Conservation (phyloP, 2,329 filamentous ascomycete species). For the Domatiomyces globalis region DNA sequence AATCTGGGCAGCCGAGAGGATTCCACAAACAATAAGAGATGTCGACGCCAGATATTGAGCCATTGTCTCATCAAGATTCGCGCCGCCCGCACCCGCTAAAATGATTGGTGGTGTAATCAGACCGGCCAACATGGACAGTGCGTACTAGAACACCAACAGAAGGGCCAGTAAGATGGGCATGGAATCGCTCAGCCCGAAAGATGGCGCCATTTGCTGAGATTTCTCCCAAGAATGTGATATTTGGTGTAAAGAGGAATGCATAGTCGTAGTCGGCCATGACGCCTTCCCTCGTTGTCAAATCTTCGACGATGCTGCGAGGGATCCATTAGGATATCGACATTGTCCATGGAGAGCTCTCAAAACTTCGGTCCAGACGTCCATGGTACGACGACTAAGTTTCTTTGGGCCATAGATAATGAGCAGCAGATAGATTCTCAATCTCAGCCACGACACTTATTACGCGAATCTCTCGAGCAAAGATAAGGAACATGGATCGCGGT, state of each 20-base stretch:
- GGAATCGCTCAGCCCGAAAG: constrained; percentile 55
- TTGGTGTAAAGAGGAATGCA: constrained; percentile 67
- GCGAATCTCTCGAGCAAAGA: too few species aligned
- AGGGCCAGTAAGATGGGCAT: constrained; percentile 54
- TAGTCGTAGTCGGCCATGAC: constrained; percentile 82
- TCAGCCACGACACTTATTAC: too few species aligned
- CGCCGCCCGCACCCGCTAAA: constrained; percentile 40
- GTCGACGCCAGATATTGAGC: constrained; percentile 56
- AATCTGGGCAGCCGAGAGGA: constrained; percentile 53
- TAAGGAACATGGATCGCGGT: too few species aligned
- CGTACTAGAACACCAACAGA: constrained; percentile 55
- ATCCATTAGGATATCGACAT: background rate
- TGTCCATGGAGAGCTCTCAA: too few species aligned
- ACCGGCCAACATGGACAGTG: constrained; percentile 51
- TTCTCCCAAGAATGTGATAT: constrained; percentile 69
- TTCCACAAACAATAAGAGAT: constrained; percentile 52
- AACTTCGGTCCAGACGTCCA: too few species aligned
- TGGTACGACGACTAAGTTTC: too few species aligned
- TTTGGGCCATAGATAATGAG: too few species aligned
- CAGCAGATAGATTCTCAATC: too few species aligned
- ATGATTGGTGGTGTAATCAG: constrained; percentile 53
- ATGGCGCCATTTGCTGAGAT: constrained; percentile 44
- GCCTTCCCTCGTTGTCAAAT: constrained; percentile 44
- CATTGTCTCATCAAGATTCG: constrained; percentile 40
- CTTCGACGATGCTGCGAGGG: constrained; percentile 23